Conservation (phyloP, 108 stramenopile genomes). For the Stephanodiscus triporus region DNA sequence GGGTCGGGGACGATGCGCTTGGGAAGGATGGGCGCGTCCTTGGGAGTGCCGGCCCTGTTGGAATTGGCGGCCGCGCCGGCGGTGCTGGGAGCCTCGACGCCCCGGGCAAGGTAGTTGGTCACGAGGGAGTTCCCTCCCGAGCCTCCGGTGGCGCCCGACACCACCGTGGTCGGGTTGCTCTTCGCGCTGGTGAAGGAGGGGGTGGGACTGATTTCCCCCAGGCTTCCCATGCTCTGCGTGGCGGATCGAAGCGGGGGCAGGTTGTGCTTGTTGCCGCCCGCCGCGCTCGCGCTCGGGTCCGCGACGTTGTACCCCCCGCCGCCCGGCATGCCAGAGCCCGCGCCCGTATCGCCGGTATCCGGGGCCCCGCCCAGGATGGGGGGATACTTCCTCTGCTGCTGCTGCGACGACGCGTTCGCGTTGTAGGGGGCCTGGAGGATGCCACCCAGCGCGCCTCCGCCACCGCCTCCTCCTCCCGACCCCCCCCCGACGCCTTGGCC, state of each 20-base stretch:
- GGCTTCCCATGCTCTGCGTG: not conserved
- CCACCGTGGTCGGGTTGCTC: not conserved
- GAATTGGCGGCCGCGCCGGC: not conserved
- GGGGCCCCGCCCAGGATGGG: constrained; percentile 47
- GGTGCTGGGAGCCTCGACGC: constrained; percentile 1
- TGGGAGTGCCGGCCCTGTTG: constrained; percentile 3
- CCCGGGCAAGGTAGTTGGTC: not conserved
- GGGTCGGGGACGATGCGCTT: constrained; percentile 44
- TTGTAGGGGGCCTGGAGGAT: constrained; percentile 43
- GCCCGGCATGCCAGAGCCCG: not conserved
- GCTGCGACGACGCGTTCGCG: constrained; percentile 28
- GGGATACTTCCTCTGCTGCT: constrained; percentile 46
- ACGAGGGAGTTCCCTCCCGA: not conserved
- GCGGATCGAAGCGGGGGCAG: not conserved
- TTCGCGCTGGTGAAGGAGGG: not conserved
- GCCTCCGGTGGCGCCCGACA: not conserved
- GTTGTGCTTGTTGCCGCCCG: not conserved
- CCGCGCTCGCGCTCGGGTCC: not conserved
- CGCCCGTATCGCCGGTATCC: constrained; percentile 1
- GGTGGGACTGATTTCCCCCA: not conserved
- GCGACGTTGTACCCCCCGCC: not conserved
- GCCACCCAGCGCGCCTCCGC: constrained; percentile 21
- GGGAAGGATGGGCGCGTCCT: constrained; percentile 42
- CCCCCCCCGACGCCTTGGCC: constrained; percentile 1
- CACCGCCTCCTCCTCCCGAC: constrained; percentile 2